Evolutionary conservation across 1,139 yeast genomes (phyloP).

Genomic region (Casaregolazyma lundiana): DNA sequence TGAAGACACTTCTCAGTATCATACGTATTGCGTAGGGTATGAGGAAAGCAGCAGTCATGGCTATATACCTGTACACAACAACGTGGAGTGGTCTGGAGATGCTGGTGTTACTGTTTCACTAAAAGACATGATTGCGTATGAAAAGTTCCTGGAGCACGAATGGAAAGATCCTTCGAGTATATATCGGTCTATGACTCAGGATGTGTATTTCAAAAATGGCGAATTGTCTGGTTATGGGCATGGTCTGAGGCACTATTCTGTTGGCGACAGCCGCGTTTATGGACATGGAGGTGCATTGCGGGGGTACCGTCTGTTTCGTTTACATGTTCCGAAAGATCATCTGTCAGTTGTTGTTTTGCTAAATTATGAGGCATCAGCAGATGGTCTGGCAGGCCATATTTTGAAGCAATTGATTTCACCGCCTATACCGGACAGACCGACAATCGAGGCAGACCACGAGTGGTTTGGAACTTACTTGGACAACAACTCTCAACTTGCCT

Average conservation of each 20-base stretch:
- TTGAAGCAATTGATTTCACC: background rate
- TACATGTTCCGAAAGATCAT: background rate
- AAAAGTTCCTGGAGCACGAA: background rate
- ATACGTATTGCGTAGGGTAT: background rate
- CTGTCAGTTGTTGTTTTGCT: background rate
- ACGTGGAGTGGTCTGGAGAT: background rate
- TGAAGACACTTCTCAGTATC: background rate
- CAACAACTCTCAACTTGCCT: background rate
- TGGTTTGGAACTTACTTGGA: background rate
- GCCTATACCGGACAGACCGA: background rate
- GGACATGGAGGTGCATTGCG: background rate
- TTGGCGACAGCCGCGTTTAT: background rate
- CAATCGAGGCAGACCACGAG: background rate
- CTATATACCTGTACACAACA: background rate
- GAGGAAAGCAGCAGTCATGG: background rate
- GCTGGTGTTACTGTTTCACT: background rate
- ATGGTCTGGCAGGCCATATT: background rate
- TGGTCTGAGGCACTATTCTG: background rate
- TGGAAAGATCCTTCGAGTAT: background rate
- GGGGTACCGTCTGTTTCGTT: background rate
- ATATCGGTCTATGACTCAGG: background rate
- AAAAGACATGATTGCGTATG: background rate
- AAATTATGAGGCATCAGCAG: background rate
- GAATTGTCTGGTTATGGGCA: background rate
- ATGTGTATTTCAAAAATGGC: background rate